A percentile compares a stretch with the other conserved stretches of the same genome.
Evolutionary conservation across 1,139 yeast genomes (phyloP).

Genomic region (Pneumocystis oryctolagi): DNA sequence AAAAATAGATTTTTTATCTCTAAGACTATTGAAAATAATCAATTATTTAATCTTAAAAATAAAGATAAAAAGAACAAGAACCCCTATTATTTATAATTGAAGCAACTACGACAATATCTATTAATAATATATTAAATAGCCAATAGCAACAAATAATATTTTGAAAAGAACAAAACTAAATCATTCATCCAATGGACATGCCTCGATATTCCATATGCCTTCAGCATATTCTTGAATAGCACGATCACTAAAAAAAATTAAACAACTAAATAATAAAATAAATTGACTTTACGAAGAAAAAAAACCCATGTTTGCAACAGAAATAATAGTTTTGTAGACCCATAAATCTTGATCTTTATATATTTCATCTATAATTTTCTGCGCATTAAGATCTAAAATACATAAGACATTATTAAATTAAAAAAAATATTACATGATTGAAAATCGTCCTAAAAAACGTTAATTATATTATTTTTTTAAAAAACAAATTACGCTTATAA

Average conservation of each 20-base stretch:
- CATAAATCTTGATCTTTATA: conserved; percentile 54
- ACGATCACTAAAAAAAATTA: conserved; percentile 49
- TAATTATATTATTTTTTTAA: background rate
- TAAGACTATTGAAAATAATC: too few species aligned
- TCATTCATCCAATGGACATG: background rate
- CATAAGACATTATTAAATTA: background rate
- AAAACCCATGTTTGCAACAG: conserved; percentile 90
- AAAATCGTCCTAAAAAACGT: conserved; percentile 45
- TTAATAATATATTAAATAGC: background rate
- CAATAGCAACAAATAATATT: background rate
- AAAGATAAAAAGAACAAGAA: background rate
- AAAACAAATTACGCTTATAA: conserved; percentile 34
- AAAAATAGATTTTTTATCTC: too few species aligned
- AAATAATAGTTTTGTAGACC: conserved; percentile 58
- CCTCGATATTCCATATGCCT: conserved; percentile 64
- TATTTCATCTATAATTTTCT: conserved; percentile 56
- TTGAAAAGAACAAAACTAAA: background rate
- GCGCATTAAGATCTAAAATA: conserved; percentile 47
- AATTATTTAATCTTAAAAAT: too few species aligned
- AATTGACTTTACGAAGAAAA: conserved; percentile 26
- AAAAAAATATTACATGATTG: conserved; percentile 34
- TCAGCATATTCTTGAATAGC: conserved; percentile 89
- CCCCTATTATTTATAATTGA: too few species aligned
- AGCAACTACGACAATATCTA: background rate
- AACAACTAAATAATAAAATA: background rate